A percentile compares a stretch with the other conserved stretches of the same genome.
These are phyloP conservation scores for Wallacemonas collosoma DNA, from an alignment of 208 protist genomes.

Conservation along the genomic window DNA sequence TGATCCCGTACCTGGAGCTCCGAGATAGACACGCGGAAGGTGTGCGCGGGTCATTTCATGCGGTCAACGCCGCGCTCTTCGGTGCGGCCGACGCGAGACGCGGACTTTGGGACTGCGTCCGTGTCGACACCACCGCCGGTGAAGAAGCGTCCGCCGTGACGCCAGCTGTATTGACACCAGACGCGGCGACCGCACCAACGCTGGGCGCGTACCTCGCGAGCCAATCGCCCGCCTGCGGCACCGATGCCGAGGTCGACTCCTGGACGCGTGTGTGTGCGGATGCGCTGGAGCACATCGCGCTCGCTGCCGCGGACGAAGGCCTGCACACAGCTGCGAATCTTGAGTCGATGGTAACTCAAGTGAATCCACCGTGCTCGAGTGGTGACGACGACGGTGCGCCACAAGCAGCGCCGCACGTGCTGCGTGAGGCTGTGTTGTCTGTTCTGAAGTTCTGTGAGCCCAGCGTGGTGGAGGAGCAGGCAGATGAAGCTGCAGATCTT, in stretches of 20 bases:
- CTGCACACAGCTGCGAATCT: background rate
- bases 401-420: constrained; percentile 1
- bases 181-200: background rate
- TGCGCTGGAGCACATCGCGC: constrained; percentile 5
- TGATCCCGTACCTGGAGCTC: constrained; percentile 46
- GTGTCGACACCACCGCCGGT: background rate
- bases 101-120: constrained; percentile 5
- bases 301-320: background rate
- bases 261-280: background rate
- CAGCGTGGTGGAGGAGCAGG: background rate
- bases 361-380: background rate
- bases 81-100: background rate
- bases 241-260: background rate
- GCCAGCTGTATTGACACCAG: background rate
- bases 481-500: background rate
- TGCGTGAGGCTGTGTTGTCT: background rate
- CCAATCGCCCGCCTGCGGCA: too few species aligned
- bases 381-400: constrained; percentile 5
- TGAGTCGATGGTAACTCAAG: background rate
- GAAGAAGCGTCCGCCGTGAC: too few species aligned
- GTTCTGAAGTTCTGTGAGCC: background rate
- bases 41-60: constrained; percentile 1
- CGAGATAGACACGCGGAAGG: constrained; percentile 37
- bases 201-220: background rate
- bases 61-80: constrained; percentile 1